Base-by-base conservation (phyloP, 2,329 filamentous ascomycete species). In the Cytospora piceicola region DNA sequence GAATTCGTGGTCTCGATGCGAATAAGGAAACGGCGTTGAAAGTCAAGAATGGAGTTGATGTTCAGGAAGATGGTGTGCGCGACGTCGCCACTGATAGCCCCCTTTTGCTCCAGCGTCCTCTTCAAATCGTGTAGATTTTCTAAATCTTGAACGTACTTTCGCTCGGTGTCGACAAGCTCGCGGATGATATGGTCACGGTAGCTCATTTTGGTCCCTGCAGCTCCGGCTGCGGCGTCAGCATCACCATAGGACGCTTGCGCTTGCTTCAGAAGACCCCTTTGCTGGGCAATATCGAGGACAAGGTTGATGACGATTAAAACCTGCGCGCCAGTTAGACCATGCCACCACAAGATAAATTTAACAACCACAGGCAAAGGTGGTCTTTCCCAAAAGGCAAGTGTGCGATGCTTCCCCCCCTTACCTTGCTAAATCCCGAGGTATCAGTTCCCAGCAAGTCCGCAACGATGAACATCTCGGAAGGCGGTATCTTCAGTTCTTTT, bases 61-160 rank as follows among this genome's bases (percentile, higher is more conserved):
- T 99, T 99, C 68, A 98, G 84, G 78, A 99, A 99, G 69, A 99
- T 97, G 74, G 94, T 89, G 79, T 98, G 94, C 27, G 97, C 90
- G 12, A 90, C 87, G 75, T 99, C 95, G 62, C 95, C 94, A 2
- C 92, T 91, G 69, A 98, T 88, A 46, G 93, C 88, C 46, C 93
- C 93, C 70, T 90, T 93, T 75, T 96, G 91, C 72, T 97, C 93
- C 63, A 98, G 83, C 29, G 90, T 87, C 78, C 92, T 94, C 80
- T 97, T 98, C 74, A 98, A 85, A 58, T 94, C 90, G 76, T 98
- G 93, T 42, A 99, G 78, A 71, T 97, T 94, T 76, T 98, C 94
- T 61, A 99, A 80, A 80, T 99, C 95, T 76, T 98, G 94, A 4
- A 98, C 95, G 72, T 99, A 99, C 78, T 97, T 97, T 69, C 95